phyloP scores from a whole-genome alignment of 2,329 filamentous ascomycete species.

The Pezicula rhizophila region DNA sequence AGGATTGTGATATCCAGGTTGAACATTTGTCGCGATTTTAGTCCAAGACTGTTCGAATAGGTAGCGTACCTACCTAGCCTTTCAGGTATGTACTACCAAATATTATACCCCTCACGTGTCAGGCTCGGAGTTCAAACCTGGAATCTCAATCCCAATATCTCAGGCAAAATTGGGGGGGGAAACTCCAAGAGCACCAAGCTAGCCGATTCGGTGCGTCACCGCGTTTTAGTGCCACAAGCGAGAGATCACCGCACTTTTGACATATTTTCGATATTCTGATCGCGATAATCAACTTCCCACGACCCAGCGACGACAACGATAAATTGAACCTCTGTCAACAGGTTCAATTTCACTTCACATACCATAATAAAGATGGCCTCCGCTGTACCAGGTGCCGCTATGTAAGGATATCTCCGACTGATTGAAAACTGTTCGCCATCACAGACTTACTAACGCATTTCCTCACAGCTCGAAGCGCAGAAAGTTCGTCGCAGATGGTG shows the following conservation, averaged over 20 bases:
- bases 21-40: too few relatives aligned
- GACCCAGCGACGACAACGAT: conserved; percentile 21
- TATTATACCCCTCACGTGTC: too few relatives aligned
- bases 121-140: too few relatives aligned
- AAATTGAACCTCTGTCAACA: conserved; percentile 18
- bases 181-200: too few relatives aligned
- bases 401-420: conserved; percentile 22
- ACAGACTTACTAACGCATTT: conserved; percentile 9
- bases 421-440: conserved; percentile 1
- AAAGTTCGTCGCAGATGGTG: conserved; percentile 96
- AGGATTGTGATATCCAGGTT: too few relatives aligned
- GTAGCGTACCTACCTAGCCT: too few relatives aligned
- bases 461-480: conserved; percentile 73
- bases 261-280: conserved; percentile 5
- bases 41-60: too few relatives aligned
- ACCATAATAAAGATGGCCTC: conserved; percentile 31
- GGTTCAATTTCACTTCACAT: conserved; percentile 22
- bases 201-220: too few relatives aligned
- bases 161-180: too few relatives aligned
- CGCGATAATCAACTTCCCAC: conserved; percentile 10
- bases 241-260: not conserved
- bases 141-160: too few relatives aligned
- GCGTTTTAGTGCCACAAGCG: not conserved
- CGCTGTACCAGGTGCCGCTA: conserved; percentile 29
- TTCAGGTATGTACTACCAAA: too few relatives aligned